Evolutionary conservation across 495 filamentous ascomycete species (phyloP).

Genomic region (Achaetomiella virescens): DNA sequence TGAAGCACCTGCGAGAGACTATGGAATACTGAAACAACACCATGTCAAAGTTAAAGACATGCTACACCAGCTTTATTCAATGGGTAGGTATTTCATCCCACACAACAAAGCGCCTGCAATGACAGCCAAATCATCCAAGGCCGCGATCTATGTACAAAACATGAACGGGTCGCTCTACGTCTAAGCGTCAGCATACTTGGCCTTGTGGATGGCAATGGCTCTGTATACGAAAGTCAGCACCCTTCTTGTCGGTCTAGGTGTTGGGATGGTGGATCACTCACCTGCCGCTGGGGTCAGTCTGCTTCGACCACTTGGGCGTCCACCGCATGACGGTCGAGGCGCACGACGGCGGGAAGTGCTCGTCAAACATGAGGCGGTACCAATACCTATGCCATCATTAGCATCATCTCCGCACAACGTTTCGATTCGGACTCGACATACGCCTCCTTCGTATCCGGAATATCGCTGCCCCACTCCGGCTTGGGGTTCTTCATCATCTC

Average conservation of each 20-base stretch:
- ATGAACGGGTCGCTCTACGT: not conserved
- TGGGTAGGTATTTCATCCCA: not conserved
- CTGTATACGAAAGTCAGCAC: constrained; percentile 35
- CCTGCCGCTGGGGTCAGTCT: constrained; percentile 91
- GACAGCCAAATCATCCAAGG: not conserved
- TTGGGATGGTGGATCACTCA: constrained; percentile 36
- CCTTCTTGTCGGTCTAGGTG: not conserved
- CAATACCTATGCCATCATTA: constrained; percentile 57
- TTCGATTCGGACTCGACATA: no score
- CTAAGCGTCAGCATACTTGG: constrained; percentile 52
- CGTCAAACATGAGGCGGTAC: constrained; percentile 97
- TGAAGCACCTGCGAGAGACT: no score
- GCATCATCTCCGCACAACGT: not conserved
- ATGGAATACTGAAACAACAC: no score
- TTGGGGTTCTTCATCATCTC: constrained; percentile 97
- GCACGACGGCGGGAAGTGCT: constrained; percentile 90
- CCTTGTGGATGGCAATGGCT: constrained; percentile 62
- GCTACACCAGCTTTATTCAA: not conserved
- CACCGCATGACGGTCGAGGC: constrained; percentile 91
- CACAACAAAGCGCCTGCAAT: not conserved
- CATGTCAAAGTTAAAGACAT: no score
- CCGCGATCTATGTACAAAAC: constrained; percentile 4
- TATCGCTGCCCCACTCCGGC: constrained; percentile 83
- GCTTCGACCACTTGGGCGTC: constrained; percentile 96
- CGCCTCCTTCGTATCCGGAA: constrained; percentile 95